Base-by-base conservation (phyloP, 1,139 yeast species). In the Geotrichum reessii region DNA sequence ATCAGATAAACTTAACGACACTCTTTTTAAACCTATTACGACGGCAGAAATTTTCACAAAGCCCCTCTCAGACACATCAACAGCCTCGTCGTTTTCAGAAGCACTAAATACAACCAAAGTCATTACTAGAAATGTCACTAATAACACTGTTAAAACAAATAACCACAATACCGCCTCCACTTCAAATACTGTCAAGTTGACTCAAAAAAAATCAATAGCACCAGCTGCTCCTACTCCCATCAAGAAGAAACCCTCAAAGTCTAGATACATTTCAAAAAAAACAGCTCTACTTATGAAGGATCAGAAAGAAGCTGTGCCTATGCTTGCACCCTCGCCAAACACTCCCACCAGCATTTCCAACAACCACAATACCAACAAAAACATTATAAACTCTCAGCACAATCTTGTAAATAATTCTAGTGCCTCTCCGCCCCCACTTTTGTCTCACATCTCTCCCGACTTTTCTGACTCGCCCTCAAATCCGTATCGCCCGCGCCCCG, bases 401-500 rank as follows among this genome's bases (percentile, higher is more conserved):
- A 14, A 37, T 6, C 42, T 12, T 14, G 42, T 37, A 37, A 33
- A 33, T 21, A 9, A 37, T n/a, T 40, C 52, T n/a, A 33, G 22
- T 24, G 22, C 57, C 3, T 21, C 57, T 21, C 22, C 28, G 27
- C n/a, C 40, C 19, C 33, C n/a, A 24, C 48, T 42, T 28, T 25
- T 17, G 21, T n/a, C 21, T 9, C 27, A 54, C 11, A 54, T 19
- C 27, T 21, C 51, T 12, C 21, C 47, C n/a, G 33, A 24, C 17
- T 37, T 37, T 37, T 17, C 42, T 14, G 42, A 37, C 42, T 37
- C 42, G 8, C 14, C 57, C 21, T 25, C 53, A 11, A 27, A 25
- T 24, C 44, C 28, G 22, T 42, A 47, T 19, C 44, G 55, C 42
- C 53, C 55, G 11, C 52, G 97, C 60, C 96, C 97, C 0, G 95